These are phyloP conservation scores for Podospora anserina DNA, from an alignment of 495 filamentous ascomycete genomes.

Conservation along the genomic window DNA sequence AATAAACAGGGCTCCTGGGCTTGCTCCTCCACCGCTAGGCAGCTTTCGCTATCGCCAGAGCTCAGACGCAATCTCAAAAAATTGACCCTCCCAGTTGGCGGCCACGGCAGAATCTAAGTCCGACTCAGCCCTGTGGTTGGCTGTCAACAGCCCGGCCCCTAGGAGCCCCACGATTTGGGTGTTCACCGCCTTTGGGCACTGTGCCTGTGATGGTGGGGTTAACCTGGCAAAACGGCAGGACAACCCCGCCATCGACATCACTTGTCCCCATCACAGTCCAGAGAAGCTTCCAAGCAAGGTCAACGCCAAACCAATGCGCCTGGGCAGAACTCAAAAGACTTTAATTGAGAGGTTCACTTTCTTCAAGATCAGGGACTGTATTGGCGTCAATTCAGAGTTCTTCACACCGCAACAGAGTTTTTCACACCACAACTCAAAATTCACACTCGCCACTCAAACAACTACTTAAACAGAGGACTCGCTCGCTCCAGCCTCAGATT, in stretches of 20 bases:
- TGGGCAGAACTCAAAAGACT: background rate
- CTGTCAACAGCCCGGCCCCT: background rate
- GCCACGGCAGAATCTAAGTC: conserved; percentile 33
- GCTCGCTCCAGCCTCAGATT: background rate
- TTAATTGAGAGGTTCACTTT: background rate
- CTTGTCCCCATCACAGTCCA: background rate
- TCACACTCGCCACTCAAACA: too few relatives aligned
- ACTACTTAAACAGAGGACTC: too few relatives aligned
- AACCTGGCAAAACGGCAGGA: conserved; percentile 12
- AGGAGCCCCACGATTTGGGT: conserved; percentile 21
- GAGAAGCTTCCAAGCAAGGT: background rate
- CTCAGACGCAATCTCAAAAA: conserved; percentile 32
- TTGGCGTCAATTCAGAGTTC: background rate
- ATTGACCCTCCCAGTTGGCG: conserved; percentile 24
- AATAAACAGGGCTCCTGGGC: conserved; percentile 14
- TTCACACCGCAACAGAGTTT: too few relatives aligned
- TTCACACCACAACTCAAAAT: too few relatives aligned
- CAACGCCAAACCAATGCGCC: background rate
- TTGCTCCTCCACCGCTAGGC: conserved; percentile 27
- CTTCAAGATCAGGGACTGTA: background rate
- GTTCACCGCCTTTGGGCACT: conserved; percentile 21
- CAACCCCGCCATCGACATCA: conserved; percentile 18
- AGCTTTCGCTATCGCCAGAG: conserved; percentile 27
- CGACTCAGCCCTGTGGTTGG: conserved; percentile 25
- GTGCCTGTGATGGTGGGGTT: conserved; percentile 17